phyloP scores from a whole-genome alignment of 2,329 filamentous ascomycete species.

The Ceratocystis diversiconidia region DNA sequence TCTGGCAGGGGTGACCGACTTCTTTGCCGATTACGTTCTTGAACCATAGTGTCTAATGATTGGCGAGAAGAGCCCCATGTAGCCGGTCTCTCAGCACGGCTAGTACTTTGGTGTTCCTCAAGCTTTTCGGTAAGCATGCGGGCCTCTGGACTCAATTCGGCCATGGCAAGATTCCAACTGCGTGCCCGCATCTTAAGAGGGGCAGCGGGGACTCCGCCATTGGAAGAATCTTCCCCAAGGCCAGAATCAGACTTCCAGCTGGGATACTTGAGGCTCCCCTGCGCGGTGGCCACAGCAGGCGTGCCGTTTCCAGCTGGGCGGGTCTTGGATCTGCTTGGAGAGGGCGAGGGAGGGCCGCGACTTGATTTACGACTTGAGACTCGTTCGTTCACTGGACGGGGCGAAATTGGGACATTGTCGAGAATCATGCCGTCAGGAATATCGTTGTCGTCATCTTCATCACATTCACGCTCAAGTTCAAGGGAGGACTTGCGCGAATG shows the following conservation, averaged over 20 bases:
- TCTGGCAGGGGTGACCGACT: conserved; percentile 44
- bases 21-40: conserved; percentile 22
- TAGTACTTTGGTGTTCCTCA: conserved; percentile 58
- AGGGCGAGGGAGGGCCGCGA: conserved; percentile 14
- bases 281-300: conserved; percentile 42
- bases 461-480: conserved; percentile 61
- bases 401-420: conserved; percentile 71
- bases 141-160: conserved; percentile 56
- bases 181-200: conserved; percentile 44
- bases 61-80: conserved; percentile 19
- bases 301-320: conserved; percentile 51
- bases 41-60: conserved; percentile 17
- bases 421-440: conserved; percentile 67
- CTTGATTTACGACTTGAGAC: conserved; percentile 10
- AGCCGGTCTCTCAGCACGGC: conserved; percentile 21
- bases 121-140: conserved; percentile 63
- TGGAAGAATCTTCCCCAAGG: conserved; percentile 22
- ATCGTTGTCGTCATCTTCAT: conserved; percentile 60
- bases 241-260: conserved; percentile 36
- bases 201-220: conserved; percentile 23
- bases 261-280: conserved; percentile 45
- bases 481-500: conserved; percentile 50
- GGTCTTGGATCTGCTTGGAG: conserved; percentile 26
- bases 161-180: conserved; percentile 60
- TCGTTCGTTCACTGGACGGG: conserved; percentile 46